Evolutionary conservation across 306 rosid genomes (phyloP).

Genomic region (Prunus mume): DNA sequence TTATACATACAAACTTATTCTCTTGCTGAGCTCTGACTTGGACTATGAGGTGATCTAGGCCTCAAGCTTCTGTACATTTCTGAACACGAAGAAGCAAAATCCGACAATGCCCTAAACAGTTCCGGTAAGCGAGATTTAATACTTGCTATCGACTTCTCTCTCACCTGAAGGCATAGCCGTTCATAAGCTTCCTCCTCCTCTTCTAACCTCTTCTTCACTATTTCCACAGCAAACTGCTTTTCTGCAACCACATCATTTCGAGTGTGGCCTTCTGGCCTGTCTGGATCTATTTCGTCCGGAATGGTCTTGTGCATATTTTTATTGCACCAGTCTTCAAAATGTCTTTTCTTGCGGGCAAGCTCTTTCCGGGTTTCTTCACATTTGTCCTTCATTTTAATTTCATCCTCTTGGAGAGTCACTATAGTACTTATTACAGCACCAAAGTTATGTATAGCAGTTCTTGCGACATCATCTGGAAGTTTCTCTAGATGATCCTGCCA

Average conservation of each 20-base stretch:
- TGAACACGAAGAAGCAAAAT: constrained; percentile 56
- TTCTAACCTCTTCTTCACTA: constrained; percentile 64
- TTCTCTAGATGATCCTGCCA: constrained; percentile 83
- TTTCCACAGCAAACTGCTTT: constrained; percentile 54
- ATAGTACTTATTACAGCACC: constrained; percentile 62
- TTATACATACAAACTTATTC: constrained; percentile 4
- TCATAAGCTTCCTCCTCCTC: constrained; percentile 55
- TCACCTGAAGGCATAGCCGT: constrained; percentile 63
- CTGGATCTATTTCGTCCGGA: constrained; percentile 46
- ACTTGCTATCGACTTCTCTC: constrained; percentile 73
- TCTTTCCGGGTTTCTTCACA: constrained; percentile 78
- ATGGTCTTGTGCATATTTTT: constrained; percentile 57
- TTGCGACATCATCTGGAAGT: constrained; percentile 75
- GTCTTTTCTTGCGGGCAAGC: constrained; percentile 60
- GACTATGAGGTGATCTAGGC: constrained; percentile 34
- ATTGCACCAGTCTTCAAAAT: constrained; percentile 73
- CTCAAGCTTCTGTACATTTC: constrained; percentile 60
- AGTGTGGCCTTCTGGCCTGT: constrained; percentile 33
- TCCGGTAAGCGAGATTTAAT: constrained; percentile 73
- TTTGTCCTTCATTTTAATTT: constrained; percentile 56
- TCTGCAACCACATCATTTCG: constrained; percentile 47
- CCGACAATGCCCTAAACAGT: constrained; percentile 67
- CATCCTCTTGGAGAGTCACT: constrained; percentile 57
- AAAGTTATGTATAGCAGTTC: constrained; percentile 61
- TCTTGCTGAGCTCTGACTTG: constrained; percentile 40